Evolutionary conservation across 2,329 filamentous ascomycete species (phyloP), one percentile per base, ranked within the genome.

Genomic region (Talaromyces sp.): DNA sequence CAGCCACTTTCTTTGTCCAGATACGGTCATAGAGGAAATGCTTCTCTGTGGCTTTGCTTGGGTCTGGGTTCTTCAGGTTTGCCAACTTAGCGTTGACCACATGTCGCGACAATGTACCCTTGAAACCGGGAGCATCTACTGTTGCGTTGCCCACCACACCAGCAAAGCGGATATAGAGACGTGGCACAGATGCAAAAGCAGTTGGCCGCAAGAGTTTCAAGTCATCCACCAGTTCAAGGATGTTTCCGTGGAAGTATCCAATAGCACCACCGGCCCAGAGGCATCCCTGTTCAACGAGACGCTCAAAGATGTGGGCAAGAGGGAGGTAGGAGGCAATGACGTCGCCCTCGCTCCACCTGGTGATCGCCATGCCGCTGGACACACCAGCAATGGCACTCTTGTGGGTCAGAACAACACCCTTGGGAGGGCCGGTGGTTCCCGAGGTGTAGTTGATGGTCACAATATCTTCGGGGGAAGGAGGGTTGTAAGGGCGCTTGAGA

Each of bases 221-320:
- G 71, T 99, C 95, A 61, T 99, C 95, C 0, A 96, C 87, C 19
- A 99, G 80, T 64, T 90, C 89, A 13, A 89, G 72, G 64, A 97
- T 88, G 71, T 97, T 91, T 58, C 95, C 95, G 68, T 95, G 91
- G 84, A 97, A 99, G 76, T 93, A 99, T 13, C 93, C 95, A 67
- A 97, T 87, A 9, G 85, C 80, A 35, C 85, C 85, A 58, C 91
- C 93, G 57, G 85, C 82, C 69, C 89, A 85, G 17, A 97, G 80
- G 14, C 86, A 84, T 3, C 82, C 80, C 73, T 96, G 89, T 73
- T 99, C 95, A 46, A 87, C 81, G 66, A 97, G 82, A 59, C 95
- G 89, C 65, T 93, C 90, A 74, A 91, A 97, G 69, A 99, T 98
- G 73, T 99, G 95, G 10, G 95, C 95, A 43, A 97, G 80, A 0